phyloP scores from a whole-genome alignment of 2,329 filamentous ascomycete genomes.

The Botrytis squamosa region DNA sequence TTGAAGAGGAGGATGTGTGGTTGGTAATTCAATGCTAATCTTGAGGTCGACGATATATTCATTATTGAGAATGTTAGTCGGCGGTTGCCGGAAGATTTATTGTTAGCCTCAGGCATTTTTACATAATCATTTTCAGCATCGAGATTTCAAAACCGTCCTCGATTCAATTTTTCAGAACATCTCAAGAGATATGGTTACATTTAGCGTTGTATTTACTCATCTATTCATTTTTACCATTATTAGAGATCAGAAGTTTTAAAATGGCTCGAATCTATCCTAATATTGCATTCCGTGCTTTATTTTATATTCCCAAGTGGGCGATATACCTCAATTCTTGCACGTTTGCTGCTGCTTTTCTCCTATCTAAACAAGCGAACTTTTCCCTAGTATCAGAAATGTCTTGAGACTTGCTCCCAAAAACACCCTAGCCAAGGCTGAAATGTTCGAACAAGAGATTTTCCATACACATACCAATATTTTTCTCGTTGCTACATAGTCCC shows the following conservation, averaged over 20 bases:
- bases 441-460: background rate
- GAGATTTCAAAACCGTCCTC: background rate
- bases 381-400: background rate
- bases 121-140: background rate
- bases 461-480: background rate
- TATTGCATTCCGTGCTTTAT: background rate
- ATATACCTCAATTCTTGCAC: background rate
- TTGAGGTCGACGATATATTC: conserved; percentile 15
- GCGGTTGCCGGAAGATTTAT: conserved; percentile 15
- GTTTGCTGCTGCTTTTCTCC: background rate
- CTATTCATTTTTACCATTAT: no score
- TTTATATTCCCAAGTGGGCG: background rate
- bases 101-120: conserved; percentile 2
- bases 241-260: no score
- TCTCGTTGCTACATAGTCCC: background rate
- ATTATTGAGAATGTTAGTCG: conserved; percentile 22
- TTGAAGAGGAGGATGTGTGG: conserved; percentile 2
- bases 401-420: background rate
- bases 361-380: conserved; percentile 4
- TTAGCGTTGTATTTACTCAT: background rate
- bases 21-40: conserved; percentile 10
- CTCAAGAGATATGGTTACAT: background rate
- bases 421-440: no score
- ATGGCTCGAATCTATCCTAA: background rate
- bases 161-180: background rate